A percentile compares a stretch with the other conserved stretches of the same genome.
Evolutionary conservation across 148 eudicot species (phyloP).

Genomic region (Mesembryanthemum crystallinum): DNA sequence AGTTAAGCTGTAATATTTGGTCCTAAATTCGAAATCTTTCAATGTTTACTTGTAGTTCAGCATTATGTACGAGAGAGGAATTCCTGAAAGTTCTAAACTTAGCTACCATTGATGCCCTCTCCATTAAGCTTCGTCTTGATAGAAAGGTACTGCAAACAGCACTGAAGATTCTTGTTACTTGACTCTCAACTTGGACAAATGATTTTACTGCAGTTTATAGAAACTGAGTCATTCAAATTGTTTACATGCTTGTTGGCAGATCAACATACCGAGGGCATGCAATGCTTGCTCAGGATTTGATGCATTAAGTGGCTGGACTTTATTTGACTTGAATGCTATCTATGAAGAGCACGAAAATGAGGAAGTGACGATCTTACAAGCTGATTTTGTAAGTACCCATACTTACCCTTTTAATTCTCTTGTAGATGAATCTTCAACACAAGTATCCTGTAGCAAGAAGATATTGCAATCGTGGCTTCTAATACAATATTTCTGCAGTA

Average conservation of each 20-base stretch:
- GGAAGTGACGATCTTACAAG: constrained; percentile 49
- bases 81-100: constrained; percentile 67
- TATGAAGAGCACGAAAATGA: constrained; percentile 55
- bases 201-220: background rate
- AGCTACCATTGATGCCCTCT: constrained; percentile 44
- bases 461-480: background rate
- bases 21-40: constrained; percentile 3
- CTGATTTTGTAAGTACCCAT: constrained; percentile 53
- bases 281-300: constrained; percentile 60
- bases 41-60: constrained; percentile 51
- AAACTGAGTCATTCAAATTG: constrained; percentile 6
- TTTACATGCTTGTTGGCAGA: constrained; percentile 32
- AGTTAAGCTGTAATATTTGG: background rate
- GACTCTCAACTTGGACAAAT: background rate
- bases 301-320: constrained; percentile 56
- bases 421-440: background rate
- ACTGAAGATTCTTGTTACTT: background rate
- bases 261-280: constrained; percentile 53
- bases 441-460: background rate
- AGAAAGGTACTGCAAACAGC: constrained; percentile 40
- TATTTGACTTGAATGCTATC: constrained; percentile 57
- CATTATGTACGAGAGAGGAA: constrained; percentile 63
- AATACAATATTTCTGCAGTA: constrained; percentile 37
- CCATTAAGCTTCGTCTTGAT: constrained; percentile 67
- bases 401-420: background rate